These are phyloP conservation scores for Catenaria anguillulae DNA, from an alignment of 371 early-diverging fungal species.

Conservation along the genomic window DNA sequence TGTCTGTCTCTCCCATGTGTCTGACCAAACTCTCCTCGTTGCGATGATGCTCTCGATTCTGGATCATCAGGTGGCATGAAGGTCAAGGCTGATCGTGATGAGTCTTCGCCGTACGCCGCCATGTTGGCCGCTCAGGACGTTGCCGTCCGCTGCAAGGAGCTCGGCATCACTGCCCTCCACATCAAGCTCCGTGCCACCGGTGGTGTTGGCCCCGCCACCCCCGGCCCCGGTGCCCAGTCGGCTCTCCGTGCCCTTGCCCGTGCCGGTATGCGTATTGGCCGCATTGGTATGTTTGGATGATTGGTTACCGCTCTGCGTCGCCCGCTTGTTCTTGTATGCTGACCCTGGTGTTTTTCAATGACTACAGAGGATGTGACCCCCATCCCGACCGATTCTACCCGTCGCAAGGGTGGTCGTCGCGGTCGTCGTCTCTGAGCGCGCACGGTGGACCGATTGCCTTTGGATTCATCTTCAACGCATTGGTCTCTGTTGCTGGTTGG, in stretches of 20 bases:
- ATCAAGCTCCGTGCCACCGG: conserved; percentile 99
- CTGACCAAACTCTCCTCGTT: too few relatives aligned
- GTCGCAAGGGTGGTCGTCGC: too few relatives aligned
- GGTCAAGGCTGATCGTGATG: conserved; percentile 99
- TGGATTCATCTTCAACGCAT: too few relatives aligned
- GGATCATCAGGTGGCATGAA: conserved; percentile 90
- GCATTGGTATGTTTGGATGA: too few relatives aligned
- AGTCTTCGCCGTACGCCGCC: conserved; percentile 99
- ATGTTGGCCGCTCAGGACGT: conserved; percentile 99
- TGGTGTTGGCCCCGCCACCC: conserved; percentile 98
- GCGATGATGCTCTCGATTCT: background rate
- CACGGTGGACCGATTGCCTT: too few relatives aligned
- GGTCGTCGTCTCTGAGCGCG: too few relatives aligned
- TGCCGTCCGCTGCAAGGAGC: conserved; percentile 96
- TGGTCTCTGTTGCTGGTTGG: too few relatives aligned
- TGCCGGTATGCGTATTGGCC: conserved; percentile 91
- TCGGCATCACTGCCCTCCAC: conserved; percentile 99
- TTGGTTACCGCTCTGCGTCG: too few relatives aligned
- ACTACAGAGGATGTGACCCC: conserved; percentile 97
- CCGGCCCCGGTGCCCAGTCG: conserved; percentile 99
- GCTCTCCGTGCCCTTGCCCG: conserved; percentile 99
- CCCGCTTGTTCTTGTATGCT: too few relatives aligned
- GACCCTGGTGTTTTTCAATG: too few relatives aligned
- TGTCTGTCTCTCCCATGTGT: background rate
- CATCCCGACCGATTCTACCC: conserved; percentile 43